Evolutionary conservation across 164 flowering plant genomes (phyloP), one percentile per base, ranked within the genome.

Genomic region (Nymphaea colorata): DNA sequence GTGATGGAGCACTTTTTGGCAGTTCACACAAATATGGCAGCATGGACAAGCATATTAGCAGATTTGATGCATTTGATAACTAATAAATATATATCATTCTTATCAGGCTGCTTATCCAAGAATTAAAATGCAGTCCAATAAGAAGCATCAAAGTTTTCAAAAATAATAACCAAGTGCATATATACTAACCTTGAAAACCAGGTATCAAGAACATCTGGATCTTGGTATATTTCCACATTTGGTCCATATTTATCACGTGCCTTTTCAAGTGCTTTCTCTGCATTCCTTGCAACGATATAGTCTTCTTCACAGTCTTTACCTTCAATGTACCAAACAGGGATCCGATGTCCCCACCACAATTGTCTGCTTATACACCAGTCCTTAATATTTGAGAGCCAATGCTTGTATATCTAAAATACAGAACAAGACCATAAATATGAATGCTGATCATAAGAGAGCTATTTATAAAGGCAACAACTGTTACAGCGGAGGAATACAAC

Each of bases 341-440:
- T 91, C 3, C 91, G 88, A 69, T 93, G 98, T 43, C 98, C 98
- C 98, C 98, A 93, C 98, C 98, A 93, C 7, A 93, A 79, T 73
- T 93, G 98, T 75, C 98, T 84, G 81, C 97, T 91, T 84, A 93
- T 93, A 78, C 97, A 91, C 98, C 98, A 91, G 73, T 93, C 97
- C 77, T 91, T 91, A 70, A 93, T 93, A 75, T 79, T 83, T 74
- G 82, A 85, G 44, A 91, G 83, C 98, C 98, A 93, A 59, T 90
- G 96, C 72, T 89, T 84, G 69, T 93, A 93, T 59, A 89, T 93
- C 98, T 90, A 82, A 70, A 69, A 78, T 53, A 62, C 74, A 63
- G 60, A 71, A 60, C 66, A 74, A 1, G 67, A 55, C 3, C 64
- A 59, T 65, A 66, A 53, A 11, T 17, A 51, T 44, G 18, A 44